Conservation (phyloP, 2,329 filamentous ascomycete species). For the Ophiostoma novo-ulmi region DNA sequence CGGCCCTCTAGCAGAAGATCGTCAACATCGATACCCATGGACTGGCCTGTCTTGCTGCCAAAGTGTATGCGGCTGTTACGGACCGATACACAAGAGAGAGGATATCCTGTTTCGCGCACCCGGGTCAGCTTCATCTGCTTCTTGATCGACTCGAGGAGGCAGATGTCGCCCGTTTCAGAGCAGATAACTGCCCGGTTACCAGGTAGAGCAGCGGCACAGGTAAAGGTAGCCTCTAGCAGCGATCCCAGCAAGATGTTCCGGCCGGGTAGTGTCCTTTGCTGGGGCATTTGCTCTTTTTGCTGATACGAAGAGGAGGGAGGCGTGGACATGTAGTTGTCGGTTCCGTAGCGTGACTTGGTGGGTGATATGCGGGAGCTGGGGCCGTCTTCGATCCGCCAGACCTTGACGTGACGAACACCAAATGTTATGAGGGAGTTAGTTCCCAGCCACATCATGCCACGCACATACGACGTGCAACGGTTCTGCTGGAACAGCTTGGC, state of each 20-base stretch:
- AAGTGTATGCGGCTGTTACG: slow-evolving; percentile 58
- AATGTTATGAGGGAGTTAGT: slow-evolving; percentile 74
- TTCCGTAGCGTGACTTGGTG: slow-evolving; percentile 53
- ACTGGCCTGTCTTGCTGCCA: slow-evolving; percentile 61
- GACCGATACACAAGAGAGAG: slow-evolving; percentile 61
- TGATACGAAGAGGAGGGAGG: slow-evolving; percentile 34
- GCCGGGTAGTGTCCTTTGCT: slow-evolving; percentile 68
- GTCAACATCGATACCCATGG: slow-evolving; percentile 49
- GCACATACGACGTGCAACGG: slow-evolving; percentile 82
- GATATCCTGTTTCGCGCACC: slow-evolving; percentile 61
- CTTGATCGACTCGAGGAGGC: slow-evolving; percentile 72
- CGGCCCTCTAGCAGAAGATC: slow-evolving; percentile 38
- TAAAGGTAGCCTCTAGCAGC: slow-evolving; percentile 79
- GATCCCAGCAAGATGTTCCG: slow-evolving; percentile 81
- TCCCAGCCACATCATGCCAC: slow-evolving; percentile 87
- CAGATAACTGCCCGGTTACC: slow-evolving; percentile 73
- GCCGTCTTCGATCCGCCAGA: slow-evolving; percentile 78
- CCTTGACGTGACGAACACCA: slow-evolving; percentile 85
- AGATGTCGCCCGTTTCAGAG: slow-evolving; percentile 85
- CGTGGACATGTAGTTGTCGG: slow-evolving; percentile 42
- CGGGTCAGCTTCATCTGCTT: slow-evolving; percentile 66
- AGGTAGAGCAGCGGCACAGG: slow-evolving; percentile 66
- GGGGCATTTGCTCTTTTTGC: slow-evolving; percentile 29
- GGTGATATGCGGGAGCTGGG: slow-evolving; percentile 42
- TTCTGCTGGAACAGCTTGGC: slow-evolving; percentile 78